Evolutionary conservation across 495 filamentous ascomycete species (phyloP), one percentile per base, ranked within the genome.

Genomic region (Daldinia loculata): DNA sequence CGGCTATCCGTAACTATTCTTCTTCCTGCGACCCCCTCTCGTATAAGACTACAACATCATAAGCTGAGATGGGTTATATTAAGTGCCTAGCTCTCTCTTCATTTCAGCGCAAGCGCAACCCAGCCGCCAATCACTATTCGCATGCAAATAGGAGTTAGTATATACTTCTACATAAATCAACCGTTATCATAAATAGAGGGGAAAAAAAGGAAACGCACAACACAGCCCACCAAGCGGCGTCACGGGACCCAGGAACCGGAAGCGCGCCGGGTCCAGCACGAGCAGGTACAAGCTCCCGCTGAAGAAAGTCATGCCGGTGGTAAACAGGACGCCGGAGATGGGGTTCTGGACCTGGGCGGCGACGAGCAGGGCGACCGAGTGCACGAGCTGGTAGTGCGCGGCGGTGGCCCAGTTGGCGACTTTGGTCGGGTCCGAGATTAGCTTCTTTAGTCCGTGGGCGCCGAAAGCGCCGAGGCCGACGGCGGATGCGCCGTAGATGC

Each of bases 381-480:
- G 88, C 57, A 89, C 74, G 14, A 90, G 79, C 88, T 90, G 87
- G 69, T 90, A 90, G 9, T 89, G 86, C 0, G 88, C 88, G 11
- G 86, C 88, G 2, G 86, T 89, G 15, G 69, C 66, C 80, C 85
- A 90, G 70, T 82, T 88, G 27, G 81, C 82, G 39, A 89, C 62
- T 32, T 78, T 78, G 8, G 76, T 69, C n/a, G 87, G 87, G 62
- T 89, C 87, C 2, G 81, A 61, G 72, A 89, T 85, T 59, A 76
- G 74, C 55, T 82, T 83, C 76, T 88, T 89, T 26, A 90, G 80
- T 15, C 87, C 87, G 74, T 90, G 88, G 36, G 88, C 87, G 17
- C 88, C 88, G 74, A 89, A 90, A 1, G 88, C 88, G 17, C 87
- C 88, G 55, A 89, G 73, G n/a, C 76, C 80, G 64, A 90, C 88